Conservation (phyloP, 495 filamentous ascomycete genomes). For the Staphylotrichum tortipilum region DNA sequence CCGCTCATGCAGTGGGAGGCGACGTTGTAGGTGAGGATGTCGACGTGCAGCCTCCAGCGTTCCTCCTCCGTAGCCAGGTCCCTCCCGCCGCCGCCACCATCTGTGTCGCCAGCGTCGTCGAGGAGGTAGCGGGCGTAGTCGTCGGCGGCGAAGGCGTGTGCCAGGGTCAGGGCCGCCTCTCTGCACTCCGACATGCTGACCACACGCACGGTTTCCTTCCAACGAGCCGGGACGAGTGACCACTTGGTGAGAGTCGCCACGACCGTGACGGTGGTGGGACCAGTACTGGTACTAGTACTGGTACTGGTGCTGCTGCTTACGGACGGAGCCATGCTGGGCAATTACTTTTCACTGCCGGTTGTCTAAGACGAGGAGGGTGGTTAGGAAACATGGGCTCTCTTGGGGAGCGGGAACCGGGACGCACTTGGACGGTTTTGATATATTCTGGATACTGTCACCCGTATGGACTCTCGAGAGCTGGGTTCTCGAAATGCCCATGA, state of each 20-base stretch:
- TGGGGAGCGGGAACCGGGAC: background rate
- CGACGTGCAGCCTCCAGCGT: slow-evolving; percentile 65
- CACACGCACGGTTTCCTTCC: slow-evolving; percentile 47
- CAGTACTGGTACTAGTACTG: background rate
- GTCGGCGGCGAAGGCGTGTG: slow-evolving; percentile 68
- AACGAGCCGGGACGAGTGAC: slow-evolving; percentile 39
- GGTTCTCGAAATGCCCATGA: slow-evolving; percentile 63
- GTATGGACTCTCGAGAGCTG: slow-evolving; percentile 65
- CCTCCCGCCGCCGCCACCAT: background rate
- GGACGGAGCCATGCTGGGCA: slow-evolving; percentile 24
- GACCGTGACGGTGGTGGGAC: background rate
- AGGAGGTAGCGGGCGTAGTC: slow-evolving; percentile 63
- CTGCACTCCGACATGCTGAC: slow-evolving; percentile 54
- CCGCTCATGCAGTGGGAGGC: slow-evolving; percentile 64
- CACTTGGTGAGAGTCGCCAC: slow-evolving; percentile 30
- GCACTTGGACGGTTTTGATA: slow-evolving; percentile 25
- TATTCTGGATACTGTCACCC: slow-evolving; percentile 52
- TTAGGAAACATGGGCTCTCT: background rate
- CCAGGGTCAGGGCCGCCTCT: slow-evolving; percentile 57
- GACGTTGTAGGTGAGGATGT: slow-evolving; percentile 64
- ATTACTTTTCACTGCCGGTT: background rate
- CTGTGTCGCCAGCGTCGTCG: slow-evolving; percentile 21
- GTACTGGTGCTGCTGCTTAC: slow-evolving; percentile 3
- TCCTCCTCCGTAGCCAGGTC: slow-evolving; percentile 33
- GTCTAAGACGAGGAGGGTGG: background rate